Base-by-base conservation (phyloP, 345 rosid genomes). In the Tarenaya hassleriana region DNA sequence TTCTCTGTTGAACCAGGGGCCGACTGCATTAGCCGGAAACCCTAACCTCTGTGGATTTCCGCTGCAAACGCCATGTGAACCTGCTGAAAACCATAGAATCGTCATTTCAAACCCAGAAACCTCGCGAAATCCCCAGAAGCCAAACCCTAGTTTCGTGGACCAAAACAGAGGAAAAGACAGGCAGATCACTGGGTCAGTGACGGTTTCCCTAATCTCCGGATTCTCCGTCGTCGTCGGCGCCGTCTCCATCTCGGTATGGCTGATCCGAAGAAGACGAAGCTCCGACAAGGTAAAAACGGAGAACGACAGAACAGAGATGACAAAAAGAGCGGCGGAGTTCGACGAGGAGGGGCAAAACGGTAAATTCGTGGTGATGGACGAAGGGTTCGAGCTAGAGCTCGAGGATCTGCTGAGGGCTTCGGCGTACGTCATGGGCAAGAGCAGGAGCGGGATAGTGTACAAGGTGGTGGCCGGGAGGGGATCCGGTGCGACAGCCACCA, bases 351-450 rank as follows among this genome's bases (percentile, higher is more conserved):
- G 69, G 60, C 80, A 83, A 32, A 71, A 64, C 9, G 88, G 90
- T 69, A 85, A 79, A 69, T 81, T 81, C 51, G 62, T 69, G 10
- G 83, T 79, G 50, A 42, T 88, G 0, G 98, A 88, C 24, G 96
- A 85, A 49, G 94, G 90, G 40, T 88, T 92, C 50, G 66, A 67
- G 68, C 48, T 92, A 52, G 96, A 88, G 34, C 66, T 92, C 1
- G 96, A 92, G 71, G 96, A 85, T 66, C 45, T 92, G 73, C 52
- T 92, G 61, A 85, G 98, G 76, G 95, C 96, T 2, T 88, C 98
- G 0, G 98, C 98, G 4, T 85, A 75, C 61, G 98, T 92, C 34
- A 83, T 83, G 17, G 98, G 96, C 24, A 92, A 92, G 60, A 75
- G 94, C 43, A 74, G 84, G 71, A 77, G 83, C 47, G 98, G 98